Base-by-base conservation (phyloP, 495 filamentous ascomycete genomes). In the Lentithecium fluviatile region DNA sequence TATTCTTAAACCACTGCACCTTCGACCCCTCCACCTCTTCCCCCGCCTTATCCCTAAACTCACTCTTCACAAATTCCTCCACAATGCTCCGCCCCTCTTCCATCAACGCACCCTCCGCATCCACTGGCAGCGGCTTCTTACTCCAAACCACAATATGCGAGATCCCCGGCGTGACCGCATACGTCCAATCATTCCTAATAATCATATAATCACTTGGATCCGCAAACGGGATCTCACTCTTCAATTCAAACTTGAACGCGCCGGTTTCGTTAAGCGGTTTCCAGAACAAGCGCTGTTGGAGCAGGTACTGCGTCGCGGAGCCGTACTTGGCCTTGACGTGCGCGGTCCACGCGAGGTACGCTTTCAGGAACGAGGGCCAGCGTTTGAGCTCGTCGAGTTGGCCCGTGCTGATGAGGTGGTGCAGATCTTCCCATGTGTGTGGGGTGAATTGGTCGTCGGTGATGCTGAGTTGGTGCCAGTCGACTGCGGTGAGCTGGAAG, bases 1-100 rank as follows among this genome's bases (percentile, higher is more conserved):
- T 95, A 69, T 97, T 97, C 80, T 95, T 96, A 70, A 96, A 96
- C 88, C 89, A 97, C 66, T 91, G 59, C 60, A 96, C 89, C 58
- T 80, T 82, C 6, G 83, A 79, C 23, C 67, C 73, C 2, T 74
- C 67, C 0, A 47, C 48, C 45, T 65, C 36, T 61, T 68, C 65
- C 24, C 62, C 58, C 43, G 53, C 48, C 43, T 80, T 75, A 5
- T 81, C 79, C 48, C 68, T 53, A 73, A 97, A 96, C 17, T 77
- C 83, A 50, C 74, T 71, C 64, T 80, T 73, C 47, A 97, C 82
- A 70, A 91, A 97, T 1, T 69, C 73, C 32, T 83, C 78, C 19
- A 95, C 84, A 45, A 79, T 65, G 34, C 69, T 74, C 58, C 87
- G 76, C 36, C 82, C 83, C 67, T 88, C 83, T 2, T 79, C 74